Evolutionary conservation across 1,284 basidiomycete species (phyloP).

Genomic region (Irpex sp.): DNA sequence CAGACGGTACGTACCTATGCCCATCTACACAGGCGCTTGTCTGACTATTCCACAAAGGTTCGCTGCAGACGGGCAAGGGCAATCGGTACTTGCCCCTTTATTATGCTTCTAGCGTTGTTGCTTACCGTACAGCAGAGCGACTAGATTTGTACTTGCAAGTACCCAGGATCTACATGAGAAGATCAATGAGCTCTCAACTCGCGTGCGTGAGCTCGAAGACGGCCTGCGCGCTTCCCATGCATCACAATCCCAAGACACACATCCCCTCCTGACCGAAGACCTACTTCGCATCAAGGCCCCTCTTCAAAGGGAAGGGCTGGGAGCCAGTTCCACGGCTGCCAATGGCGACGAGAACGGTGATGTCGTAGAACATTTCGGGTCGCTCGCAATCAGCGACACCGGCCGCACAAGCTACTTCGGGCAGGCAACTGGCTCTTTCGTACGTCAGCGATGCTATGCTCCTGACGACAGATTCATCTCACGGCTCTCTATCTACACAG

Average conservation of each 20-base stretch:
- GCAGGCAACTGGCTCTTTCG: slow-evolving; percentile 74
- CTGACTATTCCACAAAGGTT: slow-evolving; percentile 38
- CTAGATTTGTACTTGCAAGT: slow-evolving; percentile 75
- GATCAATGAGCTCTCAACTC: slow-evolving; percentile 68
- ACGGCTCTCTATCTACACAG: slow-evolving; percentile 31
- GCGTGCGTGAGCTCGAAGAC: slow-evolving; percentile 78
- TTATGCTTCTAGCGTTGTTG: neutral
- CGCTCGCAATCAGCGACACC: slow-evolving; percentile 62
- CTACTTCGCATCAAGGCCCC: slow-evolving; percentile 70
- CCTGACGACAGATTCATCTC: neutral
- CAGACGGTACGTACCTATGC: slow-evolving; percentile 37
- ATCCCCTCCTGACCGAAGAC: slow-evolving; percentile 67
- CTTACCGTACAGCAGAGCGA: slow-evolving; percentile 17
- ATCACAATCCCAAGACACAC: slow-evolving; percentile 54
- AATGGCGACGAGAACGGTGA: slow-evolving; percentile 58
- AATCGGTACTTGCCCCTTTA: slow-evolving; percentile 51
- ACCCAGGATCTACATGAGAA: slow-evolving; percentile 82
- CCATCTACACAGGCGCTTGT: slow-evolving; percentile 1
- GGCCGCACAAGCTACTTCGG: slow-evolving; percentile 73
- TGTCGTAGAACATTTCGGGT: slow-evolving; percentile 74
- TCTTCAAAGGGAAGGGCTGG: slow-evolving; percentile 55
- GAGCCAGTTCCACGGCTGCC: slow-evolving; percentile 16
- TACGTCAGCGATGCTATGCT: slow-evolving; percentile 29
- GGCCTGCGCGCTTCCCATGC: slow-evolving; percentile 57
- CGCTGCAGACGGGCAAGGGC: slow-evolving; percentile 74